Conservation (phyloP, 139 green algal genomes). For the Haematococcus lacustris region DNA sequence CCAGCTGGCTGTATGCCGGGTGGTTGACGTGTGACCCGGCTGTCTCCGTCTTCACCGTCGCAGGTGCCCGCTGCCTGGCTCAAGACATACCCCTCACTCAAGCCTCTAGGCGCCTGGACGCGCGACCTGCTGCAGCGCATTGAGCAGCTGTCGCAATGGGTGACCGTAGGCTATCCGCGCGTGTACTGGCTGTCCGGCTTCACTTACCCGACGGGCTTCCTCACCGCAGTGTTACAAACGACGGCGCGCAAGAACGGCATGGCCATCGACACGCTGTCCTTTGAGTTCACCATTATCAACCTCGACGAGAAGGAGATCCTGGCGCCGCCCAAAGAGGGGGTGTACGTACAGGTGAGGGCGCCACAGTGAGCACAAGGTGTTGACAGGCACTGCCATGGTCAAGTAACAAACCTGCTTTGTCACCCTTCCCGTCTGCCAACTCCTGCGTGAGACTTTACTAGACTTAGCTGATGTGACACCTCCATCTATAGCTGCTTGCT, state of each 20-base stretch:
- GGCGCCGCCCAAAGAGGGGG: conserved; percentile 69
- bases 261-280: conserved; percentile 80
- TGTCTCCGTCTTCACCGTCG: too few species aligned
- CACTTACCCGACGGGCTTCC: conserved; percentile 66
- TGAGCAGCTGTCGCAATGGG: conserved; percentile 67
- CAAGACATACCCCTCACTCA: conserved; percentile 74
- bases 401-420: too few species aligned
- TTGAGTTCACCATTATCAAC: conserved; percentile 72
- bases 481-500: too few species aligned
- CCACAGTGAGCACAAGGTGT: too few species aligned
- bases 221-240: conserved; percentile 52
- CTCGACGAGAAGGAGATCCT: conserved; percentile 64
- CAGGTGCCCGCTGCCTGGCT: conserved; percentile 60
- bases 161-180: conserved; percentile 60
- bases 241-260: conserved; percentile 62
- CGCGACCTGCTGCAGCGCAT: conserved; percentile 71
- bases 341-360: conserved; percentile 81
- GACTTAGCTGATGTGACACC: too few species aligned
- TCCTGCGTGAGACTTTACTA: too few species aligned
- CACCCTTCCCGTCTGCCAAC: too few species aligned
- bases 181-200: conserved; percentile 84
- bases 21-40: too few species aligned
- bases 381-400: too few species aligned
- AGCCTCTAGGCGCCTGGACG: conserved; percentile 72
- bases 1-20: too few species aligned